These are phyloP conservation scores for bread wheat (Triticum aestivum) DNA, from an alignment of 176 grass and related monocot genomes.

Conservation along the genomic window IWGSC_CS_RefSeq_v2.1 NC_057794.1:22802741-22803240, in stretches of 20 bases:
- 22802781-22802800: slow-evolving; percentile 8
- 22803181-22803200: slow-evolving; percentile 12
- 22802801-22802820: slow-evolving; percentile 55
- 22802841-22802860: slow-evolving; percentile 63
- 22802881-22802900: neutral
- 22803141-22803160: neutral
- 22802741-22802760: slow-evolving; percentile 28
- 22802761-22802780: slow-evolving; percentile 17
- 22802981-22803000: neutral
- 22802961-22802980: neutral
- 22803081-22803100: slow-evolving; percentile 24
- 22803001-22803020: slow-evolving; percentile 25
- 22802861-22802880: slow-evolving; percentile 43
- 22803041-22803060: slow-evolving; percentile 20
- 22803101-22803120: slow-evolving; percentile 26
- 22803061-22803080: slow-evolving; percentile 19
- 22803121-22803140: neutral
- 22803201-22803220: slow-evolving; percentile 11
- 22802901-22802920: neutral
- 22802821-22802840: slow-evolving; percentile 83
- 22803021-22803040: slow-evolving; percentile 1
- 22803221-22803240: neutral
- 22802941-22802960: slow-evolving; percentile 8
- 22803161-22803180: slow-evolving; percentile 40
- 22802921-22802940: slow-evolving; percentile 21